Evolutionary conservation across 257 asterid genomes (phyloP).

Genomic region (Pogostemon cablin): DNA sequence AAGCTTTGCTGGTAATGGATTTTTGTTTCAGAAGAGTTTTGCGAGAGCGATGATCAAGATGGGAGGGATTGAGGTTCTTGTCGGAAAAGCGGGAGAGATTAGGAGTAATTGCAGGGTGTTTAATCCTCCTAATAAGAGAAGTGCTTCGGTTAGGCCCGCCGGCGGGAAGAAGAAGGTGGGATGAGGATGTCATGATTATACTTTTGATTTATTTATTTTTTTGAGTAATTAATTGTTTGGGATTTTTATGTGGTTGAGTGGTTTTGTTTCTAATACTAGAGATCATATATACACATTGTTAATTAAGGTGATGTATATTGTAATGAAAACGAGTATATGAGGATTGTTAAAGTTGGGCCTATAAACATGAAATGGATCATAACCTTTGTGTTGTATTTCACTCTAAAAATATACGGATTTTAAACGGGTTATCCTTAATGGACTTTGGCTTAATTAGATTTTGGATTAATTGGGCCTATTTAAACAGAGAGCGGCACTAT

Average conservation of each 20-base stretch:
- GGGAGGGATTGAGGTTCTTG: conserved; percentile 44
- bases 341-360: too few relatives aligned
- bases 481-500: too few relatives aligned
- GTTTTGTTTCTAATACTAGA: neutral
- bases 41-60: conserved; percentile 53
- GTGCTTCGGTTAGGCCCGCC: neutral
- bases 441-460: too few relatives aligned
- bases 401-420: too few relatives aligned
- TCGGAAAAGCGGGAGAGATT: conserved; percentile 49
- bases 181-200: neutral
- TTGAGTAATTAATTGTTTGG: neutral
- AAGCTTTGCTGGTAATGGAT: conserved; percentile 35
- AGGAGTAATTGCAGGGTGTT: conserved; percentile 56
- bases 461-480: too few relatives aligned
- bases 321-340: neutral
- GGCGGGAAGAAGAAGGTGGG: neutral
- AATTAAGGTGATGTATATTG: neutral
- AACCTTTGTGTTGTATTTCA: too few relatives aligned
- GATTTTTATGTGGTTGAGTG: neutral
- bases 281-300: neutral
- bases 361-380: too few relatives aligned
- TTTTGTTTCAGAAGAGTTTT: conserved; percentile 40
- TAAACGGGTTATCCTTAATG: too few relatives aligned
- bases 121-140: conserved; percentile 34
- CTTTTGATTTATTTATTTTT: too few relatives aligned